Percentiles rank a stretch among this genome's conserved stretches.
Evolutionary conservation across 768 basidiomycete genomes (phyloP).

Genomic region (Suillus luteus): DNA sequence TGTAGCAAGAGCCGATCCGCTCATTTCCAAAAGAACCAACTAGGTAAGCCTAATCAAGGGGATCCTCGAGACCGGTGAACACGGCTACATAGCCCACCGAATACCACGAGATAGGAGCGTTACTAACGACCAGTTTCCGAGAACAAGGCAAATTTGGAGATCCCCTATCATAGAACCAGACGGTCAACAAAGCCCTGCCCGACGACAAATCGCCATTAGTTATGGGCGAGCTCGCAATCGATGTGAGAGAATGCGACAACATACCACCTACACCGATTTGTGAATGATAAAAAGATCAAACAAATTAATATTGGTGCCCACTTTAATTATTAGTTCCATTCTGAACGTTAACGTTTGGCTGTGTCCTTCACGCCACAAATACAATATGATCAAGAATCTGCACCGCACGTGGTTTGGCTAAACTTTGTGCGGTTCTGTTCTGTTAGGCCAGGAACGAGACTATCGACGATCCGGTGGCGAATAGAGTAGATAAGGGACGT

Average conservation of each 20-base stretch:
- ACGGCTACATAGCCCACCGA: background rate
- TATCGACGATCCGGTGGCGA: background rate
- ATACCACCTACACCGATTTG: background rate
- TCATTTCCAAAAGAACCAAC: background rate
- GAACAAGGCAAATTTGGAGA: background rate
- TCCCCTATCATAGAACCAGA: background rate
- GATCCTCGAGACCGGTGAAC: background rate
- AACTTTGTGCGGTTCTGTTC: background rate
- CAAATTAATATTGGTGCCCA: background rate
- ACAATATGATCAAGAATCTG: background rate
- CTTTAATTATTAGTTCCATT: background rate
- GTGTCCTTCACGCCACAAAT: background rate
- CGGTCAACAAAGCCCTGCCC: background rate
- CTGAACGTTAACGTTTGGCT: background rate
- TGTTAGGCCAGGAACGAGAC: background rate
- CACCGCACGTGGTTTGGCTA: background rate
- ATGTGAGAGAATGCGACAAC: background rate
- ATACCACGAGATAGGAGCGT: background rate
- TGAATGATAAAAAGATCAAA: background rate
- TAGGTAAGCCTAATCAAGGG: background rate
- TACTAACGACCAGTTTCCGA: background rate
- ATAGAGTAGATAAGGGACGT: constrained; percentile 3
- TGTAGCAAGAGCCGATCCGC: background rate
- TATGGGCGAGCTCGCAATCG: background rate
- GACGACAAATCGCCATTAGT: background rate